phyloP scores from a whole-genome alignment of 768 basidiomycete species.

The Suillus clintonianus region DNA sequence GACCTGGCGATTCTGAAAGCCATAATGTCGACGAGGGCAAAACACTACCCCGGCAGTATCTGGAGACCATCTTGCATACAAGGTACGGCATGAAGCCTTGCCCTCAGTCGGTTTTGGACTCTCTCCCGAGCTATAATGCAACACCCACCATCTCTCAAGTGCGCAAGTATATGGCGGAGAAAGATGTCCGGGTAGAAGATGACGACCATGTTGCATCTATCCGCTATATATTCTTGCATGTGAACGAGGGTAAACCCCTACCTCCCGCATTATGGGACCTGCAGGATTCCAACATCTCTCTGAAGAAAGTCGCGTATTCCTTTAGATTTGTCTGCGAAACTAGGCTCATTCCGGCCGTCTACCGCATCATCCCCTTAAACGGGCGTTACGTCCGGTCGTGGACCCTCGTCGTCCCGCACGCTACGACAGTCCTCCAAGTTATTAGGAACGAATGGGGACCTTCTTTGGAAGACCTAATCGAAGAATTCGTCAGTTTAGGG shows the following conservation, averaged over 20 bases:
- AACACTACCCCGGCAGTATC: background rate
- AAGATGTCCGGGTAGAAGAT: background rate
- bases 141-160: background rate
- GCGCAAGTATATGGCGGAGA: background rate
- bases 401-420: background rate
- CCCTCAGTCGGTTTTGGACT: background rate
- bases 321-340: background rate
- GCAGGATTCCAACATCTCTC: background rate
- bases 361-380: background rate
- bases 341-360: background rate
- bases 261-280: background rate
- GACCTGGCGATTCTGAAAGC: background rate
- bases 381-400: background rate
- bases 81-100: background rate
- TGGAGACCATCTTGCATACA: background rate
- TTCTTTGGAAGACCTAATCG: background rate
- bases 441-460: background rate
- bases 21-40: background rate
- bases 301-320: background rate
- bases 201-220: background rate
- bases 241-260: background rate
- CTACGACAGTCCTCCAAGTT: background rate
- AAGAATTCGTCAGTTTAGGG: background rate
- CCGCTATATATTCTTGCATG: background rate
- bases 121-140: background rate